phyloP scores from a whole-genome alignment of 768 basidiomycete species.

The Candolleomyces aberdarensis region DNA sequence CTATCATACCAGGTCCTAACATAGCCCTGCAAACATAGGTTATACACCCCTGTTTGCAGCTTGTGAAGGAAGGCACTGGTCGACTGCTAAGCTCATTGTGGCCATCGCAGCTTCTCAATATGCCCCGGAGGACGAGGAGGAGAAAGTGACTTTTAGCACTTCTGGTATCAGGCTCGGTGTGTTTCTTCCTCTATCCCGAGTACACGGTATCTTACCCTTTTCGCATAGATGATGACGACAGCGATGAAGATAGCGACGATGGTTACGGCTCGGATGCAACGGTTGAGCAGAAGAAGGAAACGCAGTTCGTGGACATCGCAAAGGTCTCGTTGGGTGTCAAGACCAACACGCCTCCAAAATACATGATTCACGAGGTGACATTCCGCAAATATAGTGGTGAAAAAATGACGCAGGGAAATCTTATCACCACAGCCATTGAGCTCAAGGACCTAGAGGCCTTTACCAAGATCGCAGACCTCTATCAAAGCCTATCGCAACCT shows the following conservation, averaged over 20 bases:
- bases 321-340: conserved; percentile 43
- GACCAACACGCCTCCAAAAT: conserved; percentile 33
- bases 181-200: neutral
- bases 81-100: conserved; percentile 55
- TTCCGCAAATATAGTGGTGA: neutral
- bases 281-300: conserved; percentile 27
- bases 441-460: conserved; percentile 52
- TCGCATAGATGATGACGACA: conserved; percentile 32
- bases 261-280: conserved; percentile 38
- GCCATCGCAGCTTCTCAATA: conserved; percentile 57
- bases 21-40: conserved; percentile 23
- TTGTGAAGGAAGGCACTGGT: conserved; percentile 47
- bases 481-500: conserved; percentile 30
- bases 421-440: conserved; percentile 34
- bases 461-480: conserved; percentile 43
- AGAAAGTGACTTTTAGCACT: conserved; percentile 30
- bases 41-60: conserved; percentile 51
- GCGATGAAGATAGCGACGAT: conserved; percentile 39
- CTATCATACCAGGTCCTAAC: neutral
- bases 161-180: conserved; percentile 33
- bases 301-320: conserved; percentile 53
- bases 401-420: conserved; percentile 9
- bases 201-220: neutral
- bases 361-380: conserved; percentile 27
- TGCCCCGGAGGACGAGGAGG: conserved; percentile 29